These are phyloP conservation scores for Galeopsis tetrahit DNA, from an alignment of 257 asterid genomes.

Conservation along the genomic window DNA sequence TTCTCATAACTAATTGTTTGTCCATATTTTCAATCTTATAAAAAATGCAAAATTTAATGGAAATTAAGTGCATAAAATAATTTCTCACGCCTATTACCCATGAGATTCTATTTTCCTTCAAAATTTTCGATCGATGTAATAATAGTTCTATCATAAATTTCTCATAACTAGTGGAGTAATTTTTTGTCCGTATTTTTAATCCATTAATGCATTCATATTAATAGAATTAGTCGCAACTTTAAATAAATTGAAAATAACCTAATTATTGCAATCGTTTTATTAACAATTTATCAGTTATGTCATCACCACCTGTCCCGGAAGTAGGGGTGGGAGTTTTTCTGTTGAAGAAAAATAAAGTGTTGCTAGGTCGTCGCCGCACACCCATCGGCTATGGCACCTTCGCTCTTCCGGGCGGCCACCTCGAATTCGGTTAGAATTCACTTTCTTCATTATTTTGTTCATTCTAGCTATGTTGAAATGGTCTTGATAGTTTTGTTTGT, in stretches of 20 bases:
- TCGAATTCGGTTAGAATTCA: slow-evolving; percentile 62
- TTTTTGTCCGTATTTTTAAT: no score
- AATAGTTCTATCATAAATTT: no score
- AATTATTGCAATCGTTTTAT: no score
- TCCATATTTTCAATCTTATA: no score
- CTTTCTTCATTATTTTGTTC: no score
- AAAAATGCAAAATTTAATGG: not conserved
- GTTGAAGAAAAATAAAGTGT: slow-evolving; percentile 48
- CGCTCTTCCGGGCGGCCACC: slow-evolving; percentile 79
- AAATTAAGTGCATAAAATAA: not conserved
- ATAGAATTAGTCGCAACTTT: no score
- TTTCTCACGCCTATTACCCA: not conserved
- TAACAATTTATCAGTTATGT: slow-evolving; percentile 1
- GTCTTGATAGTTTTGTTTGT: not conserved
- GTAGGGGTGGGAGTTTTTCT: slow-evolving; percentile 68
- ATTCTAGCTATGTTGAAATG: not conserved
- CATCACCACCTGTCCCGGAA: slow-evolving; percentile 38
- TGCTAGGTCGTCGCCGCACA: slow-evolving; percentile 69
- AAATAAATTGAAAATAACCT: no score
- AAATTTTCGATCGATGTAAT: no score
- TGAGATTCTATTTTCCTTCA: not conserved
- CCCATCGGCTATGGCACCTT: slow-evolving; percentile 62
- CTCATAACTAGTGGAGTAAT: no score
- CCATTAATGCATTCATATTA: no score
- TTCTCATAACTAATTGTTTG: no score